Percentiles rank a stretch among this genome's conserved stretches.
phyloP scores from a whole-genome alignment of 345 rosid genomes.

The Nephelium lappaceum region DNA sequence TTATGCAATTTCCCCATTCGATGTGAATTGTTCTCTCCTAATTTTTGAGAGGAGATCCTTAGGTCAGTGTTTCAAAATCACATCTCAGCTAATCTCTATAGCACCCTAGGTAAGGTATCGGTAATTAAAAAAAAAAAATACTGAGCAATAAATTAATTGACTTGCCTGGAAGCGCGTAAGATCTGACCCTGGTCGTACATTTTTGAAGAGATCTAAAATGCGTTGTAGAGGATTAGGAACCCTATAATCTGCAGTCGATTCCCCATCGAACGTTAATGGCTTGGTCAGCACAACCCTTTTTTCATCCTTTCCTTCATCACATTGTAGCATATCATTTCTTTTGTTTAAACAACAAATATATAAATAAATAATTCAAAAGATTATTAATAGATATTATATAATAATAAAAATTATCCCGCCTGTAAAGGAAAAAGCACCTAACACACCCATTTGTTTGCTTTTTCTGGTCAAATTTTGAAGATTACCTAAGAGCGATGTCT shows the following conservation, averaged over 20 bases:
- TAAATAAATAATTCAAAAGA: no score
- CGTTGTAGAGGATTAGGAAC: slow-evolving; percentile 58
- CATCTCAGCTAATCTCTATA: no score
- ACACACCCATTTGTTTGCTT: neutral
- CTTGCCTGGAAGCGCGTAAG: slow-evolving; percentile 61
- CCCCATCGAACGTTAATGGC: slow-evolving; percentile 54
- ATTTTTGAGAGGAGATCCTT: no score
- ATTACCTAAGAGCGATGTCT: neutral
- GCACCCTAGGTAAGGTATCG: no score
- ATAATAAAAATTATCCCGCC: no score
- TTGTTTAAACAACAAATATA: no score
- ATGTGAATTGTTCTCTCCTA: no score
- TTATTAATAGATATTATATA: no score
- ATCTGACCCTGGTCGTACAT: slow-evolving; percentile 62
- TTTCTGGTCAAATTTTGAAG: neutral
- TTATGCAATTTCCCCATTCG: no score
- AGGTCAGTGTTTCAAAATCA: no score
- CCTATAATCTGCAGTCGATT: slow-evolving; percentile 32
- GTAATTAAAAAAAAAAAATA: no score
- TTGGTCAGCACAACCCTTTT: slow-evolving; percentile 44
- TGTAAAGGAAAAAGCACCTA: neutral
- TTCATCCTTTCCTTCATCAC: slow-evolving; percentile 14
- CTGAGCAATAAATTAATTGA: neutral
- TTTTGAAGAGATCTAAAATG: slow-evolving; percentile 51
- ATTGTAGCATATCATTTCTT: neutral